Evolutionary conservation across 768 basidiomycete genomes (phyloP).

Genomic region (Butyriboletus loyo): DNA sequence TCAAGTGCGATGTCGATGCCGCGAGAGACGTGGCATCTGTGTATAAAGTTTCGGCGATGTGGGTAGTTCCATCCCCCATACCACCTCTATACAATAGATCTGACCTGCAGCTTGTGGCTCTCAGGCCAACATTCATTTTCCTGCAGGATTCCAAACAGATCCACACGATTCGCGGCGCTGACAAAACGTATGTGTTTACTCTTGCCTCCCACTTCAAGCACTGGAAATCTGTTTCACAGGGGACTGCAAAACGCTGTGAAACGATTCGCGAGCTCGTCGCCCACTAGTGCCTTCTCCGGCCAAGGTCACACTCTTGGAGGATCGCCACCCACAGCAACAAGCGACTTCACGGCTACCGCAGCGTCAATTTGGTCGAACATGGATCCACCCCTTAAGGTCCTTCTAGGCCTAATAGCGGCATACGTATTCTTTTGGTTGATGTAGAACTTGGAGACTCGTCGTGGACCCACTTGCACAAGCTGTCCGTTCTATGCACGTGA

Average conservation of each 20-base stretch:
- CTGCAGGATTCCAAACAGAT: constrained; percentile 64
- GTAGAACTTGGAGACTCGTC: constrained; percentile 8
- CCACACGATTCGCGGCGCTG: constrained; percentile 70
- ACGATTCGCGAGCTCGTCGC: constrained; percentile 44
- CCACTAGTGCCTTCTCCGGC: constrained; percentile 57
- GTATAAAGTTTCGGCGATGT: constrained; percentile 76
- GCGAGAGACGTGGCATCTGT: constrained; percentile 61
- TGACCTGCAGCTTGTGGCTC: not conserved
- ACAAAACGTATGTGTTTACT: constrained; percentile 49
- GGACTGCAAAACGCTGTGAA: constrained; percentile 58
- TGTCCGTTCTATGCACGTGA: not conserved
- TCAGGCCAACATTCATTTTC: constrained; percentile 84
- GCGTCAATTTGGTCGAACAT: constrained; percentile 44
- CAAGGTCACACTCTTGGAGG: constrained; percentile 73
- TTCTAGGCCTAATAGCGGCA: constrained; percentile 59
- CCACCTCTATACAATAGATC: not conserved
- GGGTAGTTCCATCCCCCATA: constrained; percentile 19
- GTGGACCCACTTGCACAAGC: not conserved
- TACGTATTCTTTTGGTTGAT: constrained; percentile 57
- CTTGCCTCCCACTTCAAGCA: not conserved
- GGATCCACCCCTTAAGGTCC: constrained; percentile 64
- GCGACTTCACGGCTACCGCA: constrained; percentile 33
- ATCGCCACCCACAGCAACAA: constrained; percentile 35
- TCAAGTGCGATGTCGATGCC: constrained; percentile 80
- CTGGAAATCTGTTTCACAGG: constrained; percentile 34